Evolutionary conservation across 192 early-diverging fungal genomes (phyloP), one percentile per base, ranked within the genome.

Genomic region (Backusella luteola): DNA sequence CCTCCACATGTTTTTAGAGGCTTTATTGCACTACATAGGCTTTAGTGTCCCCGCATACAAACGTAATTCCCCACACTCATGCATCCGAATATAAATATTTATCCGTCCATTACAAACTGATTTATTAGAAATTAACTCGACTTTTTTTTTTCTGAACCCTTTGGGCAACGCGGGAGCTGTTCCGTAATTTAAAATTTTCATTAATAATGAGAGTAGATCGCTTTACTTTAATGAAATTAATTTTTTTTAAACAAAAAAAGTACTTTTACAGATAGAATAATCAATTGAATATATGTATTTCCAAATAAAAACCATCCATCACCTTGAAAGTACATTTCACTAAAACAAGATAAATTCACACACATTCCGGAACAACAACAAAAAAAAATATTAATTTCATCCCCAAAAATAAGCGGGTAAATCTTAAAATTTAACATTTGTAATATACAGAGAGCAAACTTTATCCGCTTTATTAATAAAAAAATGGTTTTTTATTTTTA

Each of bases 401-500:
- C 53, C 53, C 53, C 15, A 44, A 56, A 21, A 56, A 29, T 17
- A 14, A n/a, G 21, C 56, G 56, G 56, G 56, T 63, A 63, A 63
- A 63, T 63, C 21, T 63, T 63, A 63, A 23, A 29, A 63, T 26
- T 21, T 23, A 9, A 0, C 0, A 63, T 63, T 63, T 63, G 56
- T 63, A 63, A 63, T 29, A 63, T 14, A 14, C 14, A 63, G 46
- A 26, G 19, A 63, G 12, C 56, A 63, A 26, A 8, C 56, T 63
- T 63, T 63, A 63, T 63, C 56, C 56, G 56, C 4, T 29, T 59
- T 63, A 63, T 63, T 12, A 63, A 63, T 49, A n/a, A 44, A 56
- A 21, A 63, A 32, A 32, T 32, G 32, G 32, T 59, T 23, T 23
- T 23, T 59, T 59, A 56, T 23, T 52, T 72, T 52, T 72, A 76